Base-by-base conservation (phyloP, 2,329 filamentous ascomycete genomes). In the Stemphylium beticola region DNA sequence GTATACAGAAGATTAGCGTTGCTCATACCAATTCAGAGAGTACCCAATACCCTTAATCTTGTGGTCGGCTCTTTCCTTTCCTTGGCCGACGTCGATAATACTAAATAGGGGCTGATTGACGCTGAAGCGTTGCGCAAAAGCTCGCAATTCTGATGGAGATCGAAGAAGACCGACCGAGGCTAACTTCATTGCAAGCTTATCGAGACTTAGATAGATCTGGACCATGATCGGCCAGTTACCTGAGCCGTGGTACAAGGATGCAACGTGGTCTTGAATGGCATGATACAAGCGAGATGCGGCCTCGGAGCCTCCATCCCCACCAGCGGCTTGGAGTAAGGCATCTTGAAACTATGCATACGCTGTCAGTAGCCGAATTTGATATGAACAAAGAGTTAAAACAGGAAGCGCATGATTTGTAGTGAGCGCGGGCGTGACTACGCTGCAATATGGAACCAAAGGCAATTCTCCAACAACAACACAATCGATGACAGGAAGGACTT, bases 21-120 rank as follows among this genome's bases (percentile, higher is more conserved):
- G 6, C 26, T 18, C 6, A 9, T 14, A 29, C n/a, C 0, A 18
- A 8, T 14, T n/a, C 4, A 4, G 2, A 40, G 3, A 31, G 20
- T n/a, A 33, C 34, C 0, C 12, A 15, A 11, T 65, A 76, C 76
- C 76, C 67, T 74, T 76, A 59, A 80, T 74, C 56, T 79, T 80
- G 64, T 80, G 75, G 56, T 81, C 79, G 38, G 78, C 78, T 41
- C 75, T 68, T 57, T 80, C 79, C 51, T 81, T 80, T 24, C 77
- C 78, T 49, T 69, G 69, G 17, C 79, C 79, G 29, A 81, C 78
- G 59, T 81, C 79, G 49, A 81, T 72, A 69, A 80, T 76, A 72
- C 69, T 77, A 74, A 80, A 79, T 50, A 80, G 68, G 18, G 77
- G 71, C 53, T 80, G 77, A 40, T 78, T 76, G 44, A 76, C 69